phyloP scores from a whole-genome alignment of 257 asterid genomes.

The Jacaranda copaia region DNA sequence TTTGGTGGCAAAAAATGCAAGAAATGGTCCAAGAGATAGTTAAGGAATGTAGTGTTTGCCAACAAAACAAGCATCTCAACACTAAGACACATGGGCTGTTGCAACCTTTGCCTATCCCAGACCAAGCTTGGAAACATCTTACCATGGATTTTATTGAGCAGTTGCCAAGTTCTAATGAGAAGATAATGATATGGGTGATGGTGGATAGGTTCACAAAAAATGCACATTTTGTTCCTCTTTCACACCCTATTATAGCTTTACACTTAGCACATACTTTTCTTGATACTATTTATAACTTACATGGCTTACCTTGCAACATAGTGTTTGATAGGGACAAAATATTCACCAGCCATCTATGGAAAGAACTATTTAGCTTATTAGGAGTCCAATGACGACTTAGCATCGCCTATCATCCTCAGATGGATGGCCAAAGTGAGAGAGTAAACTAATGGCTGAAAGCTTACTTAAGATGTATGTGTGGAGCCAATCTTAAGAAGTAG shows the following conservation, averaged over 20 bases:
- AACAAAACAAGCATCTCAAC: not conserved
- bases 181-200: not conserved
- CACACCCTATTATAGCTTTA: not conserved
- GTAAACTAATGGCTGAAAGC: not conserved
- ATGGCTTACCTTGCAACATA: not conserved
- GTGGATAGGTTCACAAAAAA: not conserved
- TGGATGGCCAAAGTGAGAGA: not conserved
- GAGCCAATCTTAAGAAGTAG: too few relatives aligned
- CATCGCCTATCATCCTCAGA: conserved; percentile 1
- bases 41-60: not conserved
- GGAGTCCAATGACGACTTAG: not conserved
- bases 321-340: not conserved
- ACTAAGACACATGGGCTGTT: not conserved
- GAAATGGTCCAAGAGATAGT: not conserved
- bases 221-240: not conserved
- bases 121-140: not conserved
- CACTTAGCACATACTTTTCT: not conserved
- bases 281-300: not conserved
- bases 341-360: not conserved
- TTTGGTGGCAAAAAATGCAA: not conserved
- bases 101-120: not conserved
- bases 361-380: not conserved
- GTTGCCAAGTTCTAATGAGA: not conserved
- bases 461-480: not conserved
- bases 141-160: not conserved